Evolutionary conservation across 768 basidiomycete species (phyloP).

Genomic region (Rhizopogon roseolus): DNA sequence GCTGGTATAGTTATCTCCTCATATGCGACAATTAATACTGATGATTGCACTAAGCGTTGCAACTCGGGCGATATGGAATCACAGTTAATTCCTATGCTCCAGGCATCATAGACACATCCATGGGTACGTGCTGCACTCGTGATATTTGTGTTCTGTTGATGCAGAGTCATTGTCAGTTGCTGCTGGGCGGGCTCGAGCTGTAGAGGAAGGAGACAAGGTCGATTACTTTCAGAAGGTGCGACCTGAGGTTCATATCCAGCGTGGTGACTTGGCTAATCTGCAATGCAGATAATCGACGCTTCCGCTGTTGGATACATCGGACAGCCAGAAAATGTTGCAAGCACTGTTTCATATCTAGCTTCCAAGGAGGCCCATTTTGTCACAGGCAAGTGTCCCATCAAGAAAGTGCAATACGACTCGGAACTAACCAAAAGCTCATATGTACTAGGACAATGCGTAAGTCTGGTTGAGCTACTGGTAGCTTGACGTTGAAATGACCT

Average conservation of each 20-base stretch:
- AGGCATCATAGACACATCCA: constrained; percentile 22
- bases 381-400: constrained; percentile 19
- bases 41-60: constrained; percentile 8
- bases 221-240: background rate
- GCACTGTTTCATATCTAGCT: constrained; percentile 28
- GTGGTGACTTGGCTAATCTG: background rate
- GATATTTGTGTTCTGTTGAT: background rate
- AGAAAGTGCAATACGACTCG: background rate
- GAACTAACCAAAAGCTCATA: background rate
- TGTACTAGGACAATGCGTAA: constrained; percentile 10
- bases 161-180: background rate
- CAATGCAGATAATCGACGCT: background rate
- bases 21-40: background rate
- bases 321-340: constrained; percentile 28
- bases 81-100: constrained; percentile 37
- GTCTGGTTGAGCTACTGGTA: background rate
- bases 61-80: constrained; percentile 26
- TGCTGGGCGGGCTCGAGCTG: background rate
- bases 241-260: background rate
- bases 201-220: background rate
- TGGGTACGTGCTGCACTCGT: constrained; percentile 18
- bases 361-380: constrained; percentile 30
- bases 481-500: background rate
- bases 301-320: constrained; percentile 15
- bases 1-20: constrained; percentile 20